phyloP scores from a whole-genome alignment of 345 rosid species.

The Angophora floribunda region DNA sequence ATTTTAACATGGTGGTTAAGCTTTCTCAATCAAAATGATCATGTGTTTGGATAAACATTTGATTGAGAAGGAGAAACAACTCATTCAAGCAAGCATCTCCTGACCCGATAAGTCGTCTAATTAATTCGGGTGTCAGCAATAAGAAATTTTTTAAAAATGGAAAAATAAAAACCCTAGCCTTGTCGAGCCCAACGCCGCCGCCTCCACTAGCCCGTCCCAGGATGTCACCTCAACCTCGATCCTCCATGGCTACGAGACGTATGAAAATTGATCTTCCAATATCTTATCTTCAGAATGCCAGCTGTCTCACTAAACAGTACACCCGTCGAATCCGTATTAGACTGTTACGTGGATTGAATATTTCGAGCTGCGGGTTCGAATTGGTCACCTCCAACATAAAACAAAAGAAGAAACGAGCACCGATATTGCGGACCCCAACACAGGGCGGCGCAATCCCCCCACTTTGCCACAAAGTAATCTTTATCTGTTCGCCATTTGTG shows the following conservation, averaged over 20 bases:
- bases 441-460: background rate
- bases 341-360: background rate
- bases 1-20: background rate
- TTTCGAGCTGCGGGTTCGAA: background rate
- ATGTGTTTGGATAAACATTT: background rate
- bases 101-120: too few species aligned
- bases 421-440: background rate
- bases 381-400: background rate
- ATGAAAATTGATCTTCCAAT: background rate
- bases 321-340: background rate
- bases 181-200: too few species aligned
- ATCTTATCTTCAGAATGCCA: background rate
- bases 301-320: background rate
- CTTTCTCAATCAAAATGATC: background rate
- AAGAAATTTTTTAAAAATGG: too few species aligned
- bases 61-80: background rate
- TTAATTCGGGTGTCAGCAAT: too few species aligned
- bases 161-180: too few species aligned
- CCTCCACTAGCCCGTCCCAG: background rate
- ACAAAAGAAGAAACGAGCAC: background rate
- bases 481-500: background rate
- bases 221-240: background rate
- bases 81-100: background rate
- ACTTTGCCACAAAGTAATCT: background rate
- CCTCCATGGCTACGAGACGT: background rate